phyloP scores from a whole-genome alignment of 2,329 filamentous ascomycete genomes.

The Ascochyta viciae-villosae region DNA sequence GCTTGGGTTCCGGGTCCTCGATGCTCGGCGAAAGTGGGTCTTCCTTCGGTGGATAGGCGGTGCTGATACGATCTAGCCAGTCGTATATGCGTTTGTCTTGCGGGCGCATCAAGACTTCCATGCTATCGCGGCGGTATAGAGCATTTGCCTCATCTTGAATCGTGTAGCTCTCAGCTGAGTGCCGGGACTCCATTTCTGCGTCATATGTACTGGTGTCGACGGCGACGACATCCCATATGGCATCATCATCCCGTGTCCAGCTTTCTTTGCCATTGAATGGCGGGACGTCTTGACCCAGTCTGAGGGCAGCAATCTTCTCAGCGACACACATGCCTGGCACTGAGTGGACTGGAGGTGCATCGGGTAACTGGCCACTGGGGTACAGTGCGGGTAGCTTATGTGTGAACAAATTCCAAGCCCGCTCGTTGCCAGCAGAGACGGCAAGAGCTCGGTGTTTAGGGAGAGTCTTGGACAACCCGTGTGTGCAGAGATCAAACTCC shows the following conservation, averaged over 20 bases:
- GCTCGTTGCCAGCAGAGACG: slow-evolving; percentile 16
- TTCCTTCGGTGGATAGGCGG: neutral
- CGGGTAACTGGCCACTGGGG: slow-evolving; percentile 32
- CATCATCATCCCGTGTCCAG: slow-evolving; percentile 37
- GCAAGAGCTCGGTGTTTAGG: slow-evolving; percentile 15
- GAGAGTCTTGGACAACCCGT: slow-evolving; percentile 22
- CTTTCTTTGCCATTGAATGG: slow-evolving; percentile 31
- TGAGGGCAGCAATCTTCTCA: slow-evolving; percentile 28
- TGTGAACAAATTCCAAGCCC: slow-evolving; percentile 26
- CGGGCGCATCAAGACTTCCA: neutral
- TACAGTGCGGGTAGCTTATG: slow-evolving; percentile 18
- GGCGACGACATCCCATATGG: slow-evolving; percentile 28
- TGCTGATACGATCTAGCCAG: neutral
- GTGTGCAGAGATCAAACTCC: slow-evolving; percentile 25
- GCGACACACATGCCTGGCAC: slow-evolving; percentile 22
- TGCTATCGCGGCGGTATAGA: neutral
- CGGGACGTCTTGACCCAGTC: neutral
- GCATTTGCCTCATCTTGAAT: neutral
- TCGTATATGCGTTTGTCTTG: neutral
- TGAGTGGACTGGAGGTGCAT: slow-evolving; percentile 25
- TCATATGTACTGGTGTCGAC: neutral
- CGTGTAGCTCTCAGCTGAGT: neutral
- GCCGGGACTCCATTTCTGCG: neutral
- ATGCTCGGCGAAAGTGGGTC: neutral
- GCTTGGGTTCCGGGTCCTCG: neutral